Conservation (phyloP, 768 basidiomycete species). For the Boletus patriciae region DNA sequence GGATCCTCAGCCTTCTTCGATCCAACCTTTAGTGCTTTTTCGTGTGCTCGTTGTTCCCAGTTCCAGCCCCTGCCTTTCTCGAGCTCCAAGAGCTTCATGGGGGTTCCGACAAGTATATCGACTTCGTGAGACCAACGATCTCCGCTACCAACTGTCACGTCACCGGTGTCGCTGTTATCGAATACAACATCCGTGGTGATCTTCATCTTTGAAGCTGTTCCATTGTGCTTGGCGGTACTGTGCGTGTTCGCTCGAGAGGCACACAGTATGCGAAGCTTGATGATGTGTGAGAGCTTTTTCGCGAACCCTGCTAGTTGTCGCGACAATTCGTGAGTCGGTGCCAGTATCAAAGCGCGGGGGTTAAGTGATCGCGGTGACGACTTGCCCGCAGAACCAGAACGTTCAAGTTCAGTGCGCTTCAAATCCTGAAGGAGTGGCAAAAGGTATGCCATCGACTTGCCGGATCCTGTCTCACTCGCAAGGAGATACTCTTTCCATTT, state of each 20-base stretch:
- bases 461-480: slow-evolving; percentile 88
- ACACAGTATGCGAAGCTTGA: slow-evolving; percentile 76
- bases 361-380: slow-evolving; percentile 38
- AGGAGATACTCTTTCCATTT: slow-evolving; percentile 55
- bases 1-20: slow-evolving; percentile 32
- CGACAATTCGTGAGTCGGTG: slow-evolving; percentile 87
- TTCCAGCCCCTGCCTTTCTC: slow-evolving; percentile 57
- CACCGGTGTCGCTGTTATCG: slow-evolving; percentile 25
- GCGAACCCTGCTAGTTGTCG: slow-evolving; percentile 76
- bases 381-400: slow-evolving; percentile 2
- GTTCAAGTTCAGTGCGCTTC: slow-evolving; percentile 58
- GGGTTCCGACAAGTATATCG: slow-evolving; percentile 66
- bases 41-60: slow-evolving; percentile 32
- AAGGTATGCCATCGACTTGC: slow-evolving; percentile 89
- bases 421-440: slow-evolving; percentile 79
- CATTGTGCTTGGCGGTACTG: slow-evolving; percentile 25
- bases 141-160: slow-evolving; percentile 28
- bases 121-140: slow-evolving; percentile 31
- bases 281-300: slow-evolving; percentile 69
- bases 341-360: slow-evolving; percentile 78
- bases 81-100: slow-evolving; percentile 62
- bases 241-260: slow-evolving; percentile 58
- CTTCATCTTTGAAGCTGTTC: slow-evolving; percentile 53
- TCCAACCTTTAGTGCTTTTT: slow-evolving; percentile 25
- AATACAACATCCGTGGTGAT: slow-evolving; percentile 12